Evolutionary conservation across 2,329 filamentous ascomycete genomes (phyloP).

Genomic region (Scedosporium dehoogii): DNA sequence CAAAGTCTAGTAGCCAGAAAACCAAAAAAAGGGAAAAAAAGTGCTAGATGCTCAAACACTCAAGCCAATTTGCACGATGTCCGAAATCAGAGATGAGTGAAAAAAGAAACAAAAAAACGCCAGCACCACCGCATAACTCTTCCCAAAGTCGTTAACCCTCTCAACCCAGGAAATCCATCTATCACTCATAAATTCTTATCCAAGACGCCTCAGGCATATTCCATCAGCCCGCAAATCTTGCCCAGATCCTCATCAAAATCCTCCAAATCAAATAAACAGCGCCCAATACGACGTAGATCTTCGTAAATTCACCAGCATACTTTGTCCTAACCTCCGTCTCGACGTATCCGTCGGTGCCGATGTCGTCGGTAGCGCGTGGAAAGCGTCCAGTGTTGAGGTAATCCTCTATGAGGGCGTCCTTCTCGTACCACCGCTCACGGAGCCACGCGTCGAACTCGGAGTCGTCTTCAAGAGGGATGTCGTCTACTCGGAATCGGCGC

Average conservation of each 20-base stretch:
- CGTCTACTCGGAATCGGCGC: conserved; percentile 70
- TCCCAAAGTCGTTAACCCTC: no score
- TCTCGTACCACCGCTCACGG: conserved; percentile 78
- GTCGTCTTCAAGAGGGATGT: conserved; percentile 69
- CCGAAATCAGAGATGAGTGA: no score
- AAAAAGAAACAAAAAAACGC: background rate
- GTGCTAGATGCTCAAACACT: background rate
- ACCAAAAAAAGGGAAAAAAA: background rate
- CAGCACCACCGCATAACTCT: no score
- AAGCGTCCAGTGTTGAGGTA: conserved; percentile 72
- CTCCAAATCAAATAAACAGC: conserved; percentile 31
- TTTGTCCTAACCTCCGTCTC: conserved; percentile 49
- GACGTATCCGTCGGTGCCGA: conserved; percentile 35
- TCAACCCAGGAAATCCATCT: no score
- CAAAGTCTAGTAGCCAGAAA: background rate
- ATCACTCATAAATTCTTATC: no score
- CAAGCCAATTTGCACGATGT: background rate
- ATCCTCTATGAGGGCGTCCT: conserved; percentile 79
- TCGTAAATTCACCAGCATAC: conserved; percentile 43
- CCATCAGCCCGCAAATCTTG: background rate
- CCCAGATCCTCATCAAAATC: conserved; percentile 21
- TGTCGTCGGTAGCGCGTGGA: conserved; percentile 50
- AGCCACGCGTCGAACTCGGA: conserved; percentile 79
- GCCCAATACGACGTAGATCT: conserved; percentile 42
- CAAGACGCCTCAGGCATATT: background rate